A percentile compares a stretch with the other conserved stretches of the same genome.
Conservation (phyloP, 495 filamentous ascomycete species). For the Halenospora varia region DNA sequence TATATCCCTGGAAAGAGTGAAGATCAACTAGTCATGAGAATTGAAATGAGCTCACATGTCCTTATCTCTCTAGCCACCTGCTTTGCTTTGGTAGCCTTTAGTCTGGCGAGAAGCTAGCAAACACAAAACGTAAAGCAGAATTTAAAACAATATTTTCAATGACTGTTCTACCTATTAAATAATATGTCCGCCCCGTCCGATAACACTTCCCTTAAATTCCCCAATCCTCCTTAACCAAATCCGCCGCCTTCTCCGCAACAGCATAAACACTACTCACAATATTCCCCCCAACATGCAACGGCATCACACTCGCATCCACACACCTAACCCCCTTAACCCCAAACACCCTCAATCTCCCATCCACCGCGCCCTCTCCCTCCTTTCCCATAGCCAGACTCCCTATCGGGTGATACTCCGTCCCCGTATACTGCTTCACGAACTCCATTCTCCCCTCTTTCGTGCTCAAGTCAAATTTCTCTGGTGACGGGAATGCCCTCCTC, state of each 20-base stretch:
- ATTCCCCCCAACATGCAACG: conserved; percentile 10
- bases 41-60: too few species aligned
- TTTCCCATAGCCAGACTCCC: conserved; percentile 1
- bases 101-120: too few species aligned
- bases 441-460: background rate
- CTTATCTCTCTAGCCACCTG: too few species aligned
- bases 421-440: background rate
- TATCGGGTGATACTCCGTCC: background rate
- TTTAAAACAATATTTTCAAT: too few species aligned
- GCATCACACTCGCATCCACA: conserved; percentile 29
- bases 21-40: too few species aligned
- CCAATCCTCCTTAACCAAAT: conserved; percentile 10
- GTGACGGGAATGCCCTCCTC: background rate
- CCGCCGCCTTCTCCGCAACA: conserved; percentile 14
- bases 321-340: conserved; percentile 33
- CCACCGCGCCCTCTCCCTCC: conserved; percentile 22
- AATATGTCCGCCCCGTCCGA: too few species aligned
- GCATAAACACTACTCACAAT: conserved; percentile 13
- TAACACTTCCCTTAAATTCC: too few species aligned
- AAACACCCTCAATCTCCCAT: conserved; percentile 31
- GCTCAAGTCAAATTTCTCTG: background rate
- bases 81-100: too few species aligned
- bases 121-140: too few species aligned
- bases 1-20: too few species aligned
- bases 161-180: too few species aligned